Evolutionary conservation across 345 rosid genomes (phyloP), one percentile per base, ranked within the genome.

Genomic region (Camelina laxa): DNA sequence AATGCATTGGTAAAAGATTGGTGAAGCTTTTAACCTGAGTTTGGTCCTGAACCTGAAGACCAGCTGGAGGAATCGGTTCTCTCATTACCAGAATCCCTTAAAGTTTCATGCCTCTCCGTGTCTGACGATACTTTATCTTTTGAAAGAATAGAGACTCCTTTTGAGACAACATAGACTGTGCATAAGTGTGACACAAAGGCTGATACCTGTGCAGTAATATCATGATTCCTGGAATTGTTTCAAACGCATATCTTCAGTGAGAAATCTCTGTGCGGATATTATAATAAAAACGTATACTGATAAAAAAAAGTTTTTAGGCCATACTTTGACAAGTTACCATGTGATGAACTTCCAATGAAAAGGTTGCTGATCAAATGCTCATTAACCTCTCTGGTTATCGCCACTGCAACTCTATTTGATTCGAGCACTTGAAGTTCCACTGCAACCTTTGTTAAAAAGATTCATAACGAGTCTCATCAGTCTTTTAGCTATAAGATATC

Each of bases 281-380:
- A n/a, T n/a, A 13, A 21, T 35, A 0, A n/a, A 22, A 61, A 13
- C 3, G 8, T 5, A 6, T 0, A 62, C n/a, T 20, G 14, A 12
- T 35, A 9, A 62, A 7, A 10, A 27, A 3, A 24, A 24, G 27
- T 0, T 33, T 62, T 16, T 4, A 69, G 36, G 11, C 24, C 42
- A 0, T 63, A 76, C 80, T 35, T 12, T 4, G 82, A 30, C 69
- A 88, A 89, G 45, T 81, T 75, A 76, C 82, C 69, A 33, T 65
- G 56, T 74, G 97, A 74, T 60, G 92, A 75, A 64, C 88, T 88
- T 74, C 98, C 98, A 41, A 93, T 82, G 68, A 93, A 89, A 64
- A 93, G 98, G 77, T 77, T 93, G 44, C 27, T 80, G 69, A 93
- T 85, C 20, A 14, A 63, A 69, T 70, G 60, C 75, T 72, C 76